Evolutionary conservation across 2,329 filamentous ascomycete genomes (phyloP).

Genomic region (Didymella arachidicola): DNA sequence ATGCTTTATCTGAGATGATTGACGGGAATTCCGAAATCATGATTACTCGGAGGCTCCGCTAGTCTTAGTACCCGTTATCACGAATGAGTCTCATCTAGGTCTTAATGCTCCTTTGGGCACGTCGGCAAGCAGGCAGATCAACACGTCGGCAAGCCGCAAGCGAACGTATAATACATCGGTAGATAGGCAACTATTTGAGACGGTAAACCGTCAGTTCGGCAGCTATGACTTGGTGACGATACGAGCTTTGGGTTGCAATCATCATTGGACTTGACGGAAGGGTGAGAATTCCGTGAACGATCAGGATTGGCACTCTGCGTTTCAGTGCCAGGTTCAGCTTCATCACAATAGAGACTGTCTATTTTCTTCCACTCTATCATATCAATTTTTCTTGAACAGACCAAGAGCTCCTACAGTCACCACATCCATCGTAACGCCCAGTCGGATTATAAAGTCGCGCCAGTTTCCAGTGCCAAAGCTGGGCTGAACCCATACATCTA

Average conservation of each 20-base stretch:
- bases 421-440: background rate
- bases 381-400: background rate
- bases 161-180: background rate
- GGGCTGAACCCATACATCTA: background rate
- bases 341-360: too few relatives aligned
- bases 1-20: background rate
- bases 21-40: background rate
- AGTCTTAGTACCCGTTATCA: background rate
- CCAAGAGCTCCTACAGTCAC: background rate
- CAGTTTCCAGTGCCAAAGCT: constrained; percentile 3
- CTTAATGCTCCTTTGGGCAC: background rate
- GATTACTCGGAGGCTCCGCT: background rate
- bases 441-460: background rate
- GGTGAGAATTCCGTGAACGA: too few relatives aligned
- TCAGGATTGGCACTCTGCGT: too few relatives aligned
- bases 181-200: background rate
- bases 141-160: background rate
- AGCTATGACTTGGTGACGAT: too few relatives aligned
- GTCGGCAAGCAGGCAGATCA: background rate
- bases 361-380: background rate
- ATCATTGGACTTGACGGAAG: too few relatives aligned
- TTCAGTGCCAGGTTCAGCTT: too few relatives aligned
- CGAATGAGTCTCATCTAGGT: background rate
- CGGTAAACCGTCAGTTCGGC: background rate
- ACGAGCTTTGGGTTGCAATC: too few relatives aligned